Base-by-base conservation (phyloP, 495 filamentous ascomycete species). In the Daldinia grandis region DNA sequence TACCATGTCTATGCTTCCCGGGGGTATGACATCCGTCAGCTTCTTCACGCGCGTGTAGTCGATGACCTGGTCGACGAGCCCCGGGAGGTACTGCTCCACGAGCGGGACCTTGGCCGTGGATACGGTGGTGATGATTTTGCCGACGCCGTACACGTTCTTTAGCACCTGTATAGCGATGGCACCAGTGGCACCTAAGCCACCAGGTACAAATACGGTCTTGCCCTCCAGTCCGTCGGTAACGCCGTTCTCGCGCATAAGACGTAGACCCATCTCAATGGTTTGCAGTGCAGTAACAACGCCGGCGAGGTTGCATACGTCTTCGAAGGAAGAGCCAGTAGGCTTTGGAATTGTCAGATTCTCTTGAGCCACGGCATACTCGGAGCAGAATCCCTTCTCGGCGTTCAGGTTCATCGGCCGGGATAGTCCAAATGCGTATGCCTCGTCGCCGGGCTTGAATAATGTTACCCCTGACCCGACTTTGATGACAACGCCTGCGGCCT, bases 141-240 rank as follows among this genome's bases (percentile, higher is more conserved):
- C 78, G 2, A 82, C 87, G 10, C 80, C 75, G 69, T 86, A 78
- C 14, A 85, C 79, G 49, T 86, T 83, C 76, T 84, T 87, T 8
- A 85, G 82, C n/a, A 88, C 58, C 72, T 87, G 85, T 10, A 83
- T 76, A 6, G 74, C 84, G 65, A 85, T 77, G 30, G 78, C 72
- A 5, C 87, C 86, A 0, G 80, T 85, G 3, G 81, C 83, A 62
- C 85, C 83, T 56, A 89, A 80, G 4, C 81, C 86, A 19, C 75
- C 86, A 10, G 86, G 79, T 7, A 88, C 76, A 65, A 85, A 85
- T 3, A 87, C 84, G 14, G 84, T 87, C 78, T 88, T 89, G 6
- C 85, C 86, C 27, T 80, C 76, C 42, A 86, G 68, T 8, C 59
- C 76, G 51, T 53, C 81, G 2, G 53, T n/a, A 15, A 69, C 72